Percentiles rank a stretch among this genome's conserved stretches.
Conservation (phyloP, 352 stramenopile genomes). For the Vaucheria bursata region DNA sequence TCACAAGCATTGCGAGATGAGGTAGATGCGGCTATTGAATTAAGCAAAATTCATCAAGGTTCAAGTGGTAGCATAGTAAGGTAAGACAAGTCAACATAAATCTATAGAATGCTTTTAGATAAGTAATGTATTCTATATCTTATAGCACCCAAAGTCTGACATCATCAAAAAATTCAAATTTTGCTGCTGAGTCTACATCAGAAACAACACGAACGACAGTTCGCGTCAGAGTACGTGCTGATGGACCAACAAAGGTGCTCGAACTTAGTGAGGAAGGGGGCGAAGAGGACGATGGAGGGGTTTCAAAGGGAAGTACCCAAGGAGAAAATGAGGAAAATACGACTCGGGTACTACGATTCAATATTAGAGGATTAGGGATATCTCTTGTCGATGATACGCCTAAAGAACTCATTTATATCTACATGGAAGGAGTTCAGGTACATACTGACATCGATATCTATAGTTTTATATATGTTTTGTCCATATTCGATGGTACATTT, state of each 20-base stretch:
- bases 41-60: too few species aligned
- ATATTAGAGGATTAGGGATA: constrained; percentile 24
- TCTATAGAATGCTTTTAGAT: too few species aligned
- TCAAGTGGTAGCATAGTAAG: too few species aligned
- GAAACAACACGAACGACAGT: neutral
- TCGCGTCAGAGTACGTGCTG: constrained; percentile 30
- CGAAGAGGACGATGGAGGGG: constrained; percentile 14
- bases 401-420: constrained; percentile 32
- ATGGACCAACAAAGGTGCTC: constrained; percentile 39
- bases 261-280: constrained; percentile 30
- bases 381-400: constrained; percentile 34
- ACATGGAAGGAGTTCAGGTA: constrained; percentile 15
- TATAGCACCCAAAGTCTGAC: too few species aligned
- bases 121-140: too few species aligned
- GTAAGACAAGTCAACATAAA: too few species aligned
- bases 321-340: neutral
- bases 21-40: neutral
- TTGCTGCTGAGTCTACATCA: too few species aligned
- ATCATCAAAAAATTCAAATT: too few species aligned
- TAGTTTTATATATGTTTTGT: neutral
- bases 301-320: neutral
- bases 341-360: neutral
- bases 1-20: neutral
- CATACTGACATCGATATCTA: neutral
- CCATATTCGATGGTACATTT: too few species aligned